These are phyloP conservation scores for Saprolegnia diclina DNA, from an alignment of 352 stramenopile species.

Conservation along the genomic window DNA sequence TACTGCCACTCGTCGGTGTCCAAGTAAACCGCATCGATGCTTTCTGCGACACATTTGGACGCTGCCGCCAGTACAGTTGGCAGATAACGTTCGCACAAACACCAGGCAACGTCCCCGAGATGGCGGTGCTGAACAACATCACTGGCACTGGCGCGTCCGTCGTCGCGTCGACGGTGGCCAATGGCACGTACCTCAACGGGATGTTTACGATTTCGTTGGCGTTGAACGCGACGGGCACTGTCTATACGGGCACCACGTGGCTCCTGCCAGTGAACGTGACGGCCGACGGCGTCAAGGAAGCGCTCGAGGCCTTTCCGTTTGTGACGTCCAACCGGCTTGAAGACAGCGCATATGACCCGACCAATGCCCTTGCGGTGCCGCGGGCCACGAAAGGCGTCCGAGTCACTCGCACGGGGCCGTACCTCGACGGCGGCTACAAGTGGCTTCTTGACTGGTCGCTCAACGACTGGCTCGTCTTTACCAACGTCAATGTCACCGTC, in stretches of 20 bases:
- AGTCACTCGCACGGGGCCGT: slow-evolving; percentile 57
- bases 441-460: slow-evolving; percentile 71
- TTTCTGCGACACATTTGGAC: slow-evolving; percentile 50
- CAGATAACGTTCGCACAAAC: slow-evolving; percentile 57
- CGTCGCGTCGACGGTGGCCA: slow-evolving; percentile 41
- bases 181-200: slow-evolving; percentile 68
- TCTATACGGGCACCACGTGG: slow-evolving; percentile 52
- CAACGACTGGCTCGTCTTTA: slow-evolving; percentile 65
- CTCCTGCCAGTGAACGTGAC: slow-evolving; percentile 64
- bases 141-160: slow-evolving; percentile 36
- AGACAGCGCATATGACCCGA: slow-evolving; percentile 31
- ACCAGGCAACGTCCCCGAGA: slow-evolving; percentile 52
- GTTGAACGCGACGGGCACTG: slow-evolving; percentile 40
- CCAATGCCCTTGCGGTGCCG: not conserved
- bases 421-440: slow-evolving; percentile 59
- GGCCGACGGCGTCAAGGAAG: slow-evolving; percentile 61
- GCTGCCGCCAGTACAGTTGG: slow-evolving; percentile 69
- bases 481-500: slow-evolving; percentile 56
- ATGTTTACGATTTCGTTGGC: slow-evolving; percentile 52
- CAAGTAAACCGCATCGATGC: slow-evolving; percentile 34
- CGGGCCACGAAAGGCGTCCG: slow-evolving; percentile 54
- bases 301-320: slow-evolving; percentile 56
- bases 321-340: slow-evolving; percentile 61
- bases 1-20: slow-evolving; percentile 30
- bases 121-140: slow-evolving; percentile 38